phyloP scores from a whole-genome alignment of 148 eudicot species.

The Rhododendron williamsianum region DNA sequence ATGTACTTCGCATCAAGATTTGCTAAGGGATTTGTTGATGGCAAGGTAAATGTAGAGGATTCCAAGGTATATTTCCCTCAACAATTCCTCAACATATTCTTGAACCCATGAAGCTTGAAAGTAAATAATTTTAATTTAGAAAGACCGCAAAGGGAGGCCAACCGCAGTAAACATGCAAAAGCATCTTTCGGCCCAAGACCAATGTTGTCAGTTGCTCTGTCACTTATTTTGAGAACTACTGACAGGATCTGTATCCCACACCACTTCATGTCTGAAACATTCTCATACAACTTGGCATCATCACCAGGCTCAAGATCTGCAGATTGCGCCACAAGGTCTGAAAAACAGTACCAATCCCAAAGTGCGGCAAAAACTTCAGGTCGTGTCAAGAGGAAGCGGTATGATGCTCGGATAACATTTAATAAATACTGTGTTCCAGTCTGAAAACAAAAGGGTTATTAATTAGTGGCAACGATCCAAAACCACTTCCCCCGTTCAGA shows the following conservation, averaged over 20 bases:
- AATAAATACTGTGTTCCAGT: slow-evolving; percentile 32
- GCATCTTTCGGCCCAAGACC: slow-evolving; percentile 49
- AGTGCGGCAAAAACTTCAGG: slow-evolving; percentile 49
- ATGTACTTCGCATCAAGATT: background rate
- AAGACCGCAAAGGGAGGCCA: slow-evolving; percentile 16
- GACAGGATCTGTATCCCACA: slow-evolving; percentile 59
- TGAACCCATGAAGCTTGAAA: background rate
- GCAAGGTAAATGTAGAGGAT: background rate
- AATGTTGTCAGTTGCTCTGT: slow-evolving; percentile 36
- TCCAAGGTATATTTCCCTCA: background rate
- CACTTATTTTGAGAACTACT: slow-evolving; percentile 51
- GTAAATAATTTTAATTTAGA: background rate
- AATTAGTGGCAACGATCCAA: background rate
- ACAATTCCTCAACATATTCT: background rate
- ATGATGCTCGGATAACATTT: slow-evolving; percentile 52
- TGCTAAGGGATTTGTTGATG: background rate
- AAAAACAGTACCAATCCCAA: slow-evolving; percentile 86
- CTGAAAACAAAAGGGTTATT: slow-evolving; percentile 24
- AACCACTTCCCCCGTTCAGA: background rate
- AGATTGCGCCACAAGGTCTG: slow-evolving; percentile 46
- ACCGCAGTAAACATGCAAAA: slow-evolving; percentile 63
- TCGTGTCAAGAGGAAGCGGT: slow-evolving; percentile 59
- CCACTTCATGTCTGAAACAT: slow-evolving; percentile 62
- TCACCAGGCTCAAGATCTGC: slow-evolving; percentile 24
- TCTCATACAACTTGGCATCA: slow-evolving; percentile 24